Conservation (phyloP, 2,329 filamentous ascomycete species). For the Capronia epimyces region DNA sequence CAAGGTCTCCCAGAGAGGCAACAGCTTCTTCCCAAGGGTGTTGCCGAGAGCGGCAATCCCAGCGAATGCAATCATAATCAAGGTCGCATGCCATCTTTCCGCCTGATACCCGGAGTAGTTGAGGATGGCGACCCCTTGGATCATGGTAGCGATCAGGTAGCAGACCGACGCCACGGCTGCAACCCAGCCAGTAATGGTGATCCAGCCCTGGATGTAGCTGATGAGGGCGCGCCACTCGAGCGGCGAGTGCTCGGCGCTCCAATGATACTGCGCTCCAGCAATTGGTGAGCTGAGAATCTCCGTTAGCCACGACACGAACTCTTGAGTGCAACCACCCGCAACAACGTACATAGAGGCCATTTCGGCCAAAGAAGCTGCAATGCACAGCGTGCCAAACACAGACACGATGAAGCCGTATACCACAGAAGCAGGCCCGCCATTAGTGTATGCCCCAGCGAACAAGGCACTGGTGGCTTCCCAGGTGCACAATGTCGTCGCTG, state of each 20-base stretch:
- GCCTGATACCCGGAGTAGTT: constrained; percentile 36
- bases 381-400: constrained; percentile 35
- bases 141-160: constrained; percentile 34
- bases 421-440: constrained; percentile 26
- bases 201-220: constrained; percentile 31
- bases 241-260: constrained; percentile 37
- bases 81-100: constrained; percentile 38
- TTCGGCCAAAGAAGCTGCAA: constrained; percentile 39
- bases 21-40: constrained; percentile 31
- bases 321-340: neutral
- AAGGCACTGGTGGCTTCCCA: constrained; percentile 27
- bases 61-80: constrained; percentile 38
- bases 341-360: constrained; percentile 36
- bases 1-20: constrained; percentile 32
- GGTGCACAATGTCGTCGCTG: constrained; percentile 27
- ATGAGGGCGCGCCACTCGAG: constrained; percentile 8
- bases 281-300: constrained; percentile 33
- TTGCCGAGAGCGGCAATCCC: constrained; percentile 32
- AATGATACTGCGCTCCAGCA: constrained; percentile 40
- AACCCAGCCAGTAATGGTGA: constrained; percentile 38
- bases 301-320: constrained; percentile 1
- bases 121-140: constrained; percentile 36
- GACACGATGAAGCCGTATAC: constrained; percentile 26
- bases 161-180: constrained; percentile 34
- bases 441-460: constrained; percentile 24